Evolutionary conservation across 1,284 basidiomycete genomes (phyloP), one percentile per base, ranked within the genome.

Genomic region (Leccinum ponderosum): DNA sequence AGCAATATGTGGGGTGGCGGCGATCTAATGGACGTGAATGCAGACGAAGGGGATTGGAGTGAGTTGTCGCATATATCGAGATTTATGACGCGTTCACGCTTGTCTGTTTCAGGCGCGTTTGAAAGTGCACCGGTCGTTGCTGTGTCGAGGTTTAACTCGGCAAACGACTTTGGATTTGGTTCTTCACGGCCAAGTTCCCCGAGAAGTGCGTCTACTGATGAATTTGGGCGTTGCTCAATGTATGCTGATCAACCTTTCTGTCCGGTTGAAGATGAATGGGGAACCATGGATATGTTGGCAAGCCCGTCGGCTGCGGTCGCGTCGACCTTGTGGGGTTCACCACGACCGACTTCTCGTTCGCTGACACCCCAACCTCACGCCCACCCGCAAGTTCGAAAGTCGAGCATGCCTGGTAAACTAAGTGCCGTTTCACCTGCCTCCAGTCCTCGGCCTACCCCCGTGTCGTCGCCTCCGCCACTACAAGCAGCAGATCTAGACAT

Each of bases 41-140:
- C 91, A 1, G 94, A 97, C 68, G 83, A 88, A 35, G 95, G 90
- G 69, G 95, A 97, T 73, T 97, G 95, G 95, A 91, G 93, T 92
- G 70, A 71, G 84, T 80, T 33, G 9, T 33, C 8, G 31, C 39
- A 52, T 31, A 42, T 33, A 9, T 42, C 9, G 6, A 11, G 12
- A 15, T 8, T 39, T 22, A 31, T 11, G 7, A 12, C 14, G 22
- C 50, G 8, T 56, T 61, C 33, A 29, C 54, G 25, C 17, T 52
- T 62, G 25, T 48, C 37, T 25, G 44, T 51, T 53, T 15, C 57
- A 94, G 93, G 86, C 68, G 90, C 90, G n/a, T 95, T 95, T 65
- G 92, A 94, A 76, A 87, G 82, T 59, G 91, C 90, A 0, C 85
- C 83, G 4, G 60, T 77, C 3, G 59, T 65, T 3, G 39, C 60